Percentiles rank a stretch among this genome's conserved stretches.
These are phyloP conservation scores for Hypomontagnella submonticulosa DNA, from an alignment of 495 filamentous ascomycete genomes.

Conservation along the genomic window DNA sequence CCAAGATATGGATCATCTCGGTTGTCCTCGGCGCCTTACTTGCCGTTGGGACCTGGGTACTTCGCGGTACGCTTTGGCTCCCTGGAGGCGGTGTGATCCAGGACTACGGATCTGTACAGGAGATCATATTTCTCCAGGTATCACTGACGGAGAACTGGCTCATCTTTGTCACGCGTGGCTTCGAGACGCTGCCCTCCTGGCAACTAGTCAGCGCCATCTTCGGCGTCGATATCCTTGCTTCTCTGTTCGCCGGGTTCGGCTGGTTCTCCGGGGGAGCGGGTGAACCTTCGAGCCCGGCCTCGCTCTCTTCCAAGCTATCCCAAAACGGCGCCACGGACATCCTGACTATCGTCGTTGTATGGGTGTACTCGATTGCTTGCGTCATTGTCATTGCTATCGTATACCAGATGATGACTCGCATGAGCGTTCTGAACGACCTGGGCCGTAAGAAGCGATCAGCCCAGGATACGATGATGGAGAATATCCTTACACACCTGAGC, in stretches of 20 bases:
- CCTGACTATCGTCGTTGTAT: slow-evolving; percentile 80
- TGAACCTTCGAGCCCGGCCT: slow-evolving; percentile 33
- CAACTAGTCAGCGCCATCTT: slow-evolving; percentile 79
- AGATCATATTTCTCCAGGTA: slow-evolving; percentile 87
- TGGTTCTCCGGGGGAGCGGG: slow-evolving; percentile 69
- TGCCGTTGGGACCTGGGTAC: slow-evolving; percentile 82
- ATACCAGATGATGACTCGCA: slow-evolving; percentile 77
- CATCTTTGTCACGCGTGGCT: slow-evolving; percentile 91
- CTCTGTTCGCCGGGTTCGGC: slow-evolving; percentile 81
- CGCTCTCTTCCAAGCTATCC: slow-evolving; percentile 57
- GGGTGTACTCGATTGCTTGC: slow-evolving; percentile 80
- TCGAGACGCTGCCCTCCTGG: slow-evolving; percentile 82
- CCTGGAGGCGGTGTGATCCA: slow-evolving; percentile 81
- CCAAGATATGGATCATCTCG: slow-evolving; percentile 89
- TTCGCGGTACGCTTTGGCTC: slow-evolving; percentile 77
- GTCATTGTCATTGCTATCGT: slow-evolving; percentile 81
- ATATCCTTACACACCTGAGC: slow-evolving; percentile 78
- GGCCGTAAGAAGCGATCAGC: slow-evolving; percentile 80
- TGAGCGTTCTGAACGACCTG: slow-evolving; percentile 76
- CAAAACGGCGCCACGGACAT: slow-evolving; percentile 71
- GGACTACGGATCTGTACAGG: slow-evolving; percentile 81
- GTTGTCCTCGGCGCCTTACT: slow-evolving; percentile 80
- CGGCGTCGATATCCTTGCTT: slow-evolving; percentile 80
- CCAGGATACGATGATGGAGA: slow-evolving; percentile 82
- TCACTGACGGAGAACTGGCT: slow-evolving; percentile 92